A percentile compares a stretch with the other conserved stretches of the same genome.
Conservation (phyloP, 306 rosid genomes). For the Hippophae rhamnoides region DNA sequence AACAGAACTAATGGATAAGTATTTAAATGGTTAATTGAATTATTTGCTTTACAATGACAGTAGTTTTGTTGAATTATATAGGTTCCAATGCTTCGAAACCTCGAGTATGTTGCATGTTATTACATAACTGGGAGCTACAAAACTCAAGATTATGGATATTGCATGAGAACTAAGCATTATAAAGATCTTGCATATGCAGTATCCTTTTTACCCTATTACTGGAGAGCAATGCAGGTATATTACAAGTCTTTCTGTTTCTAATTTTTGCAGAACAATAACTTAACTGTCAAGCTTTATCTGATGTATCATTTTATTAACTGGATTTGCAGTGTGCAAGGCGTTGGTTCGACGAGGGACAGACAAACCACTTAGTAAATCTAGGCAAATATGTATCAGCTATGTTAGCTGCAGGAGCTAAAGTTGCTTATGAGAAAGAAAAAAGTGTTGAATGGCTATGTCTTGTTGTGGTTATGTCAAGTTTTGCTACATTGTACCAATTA, state of each 20-base stretch:
- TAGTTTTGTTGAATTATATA: slow-evolving; percentile 16
- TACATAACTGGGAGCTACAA: slow-evolving; percentile 95
- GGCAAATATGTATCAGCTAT: slow-evolving; percentile 98
- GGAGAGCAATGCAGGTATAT: slow-evolving; percentile 98
- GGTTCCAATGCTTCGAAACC: slow-evolving; percentile 91
- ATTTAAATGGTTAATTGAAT: no score
- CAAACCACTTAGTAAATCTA: slow-evolving; percentile 73
- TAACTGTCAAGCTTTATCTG: not conserved
- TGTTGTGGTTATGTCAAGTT: slow-evolving; percentile 80
- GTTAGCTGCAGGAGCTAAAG: slow-evolving; percentile 97
- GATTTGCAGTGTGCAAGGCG: slow-evolving; percentile 76
- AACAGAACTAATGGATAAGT: no score
- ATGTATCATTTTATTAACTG: not conserved
- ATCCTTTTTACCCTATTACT: slow-evolving; percentile 93
- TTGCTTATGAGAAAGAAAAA: slow-evolving; percentile 82
- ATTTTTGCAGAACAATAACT: not conserved
- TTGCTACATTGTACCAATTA: slow-evolving; percentile 88
- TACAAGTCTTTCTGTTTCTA: not conserved
- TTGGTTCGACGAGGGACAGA: slow-evolving; percentile 95
- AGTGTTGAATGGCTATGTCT: slow-evolving; percentile 73
- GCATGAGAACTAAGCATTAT: slow-evolving; percentile 67
- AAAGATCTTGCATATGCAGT: slow-evolving; percentile 85
- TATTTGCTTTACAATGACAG: not conserved
- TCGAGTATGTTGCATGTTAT: slow-evolving; percentile 80
- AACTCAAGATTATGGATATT: slow-evolving; percentile 73